These are phyloP conservation scores for Akanthomyces uredinophilus DNA, from an alignment of 2,329 filamentous ascomycete genomes.

Conservation along the genomic window DNA sequence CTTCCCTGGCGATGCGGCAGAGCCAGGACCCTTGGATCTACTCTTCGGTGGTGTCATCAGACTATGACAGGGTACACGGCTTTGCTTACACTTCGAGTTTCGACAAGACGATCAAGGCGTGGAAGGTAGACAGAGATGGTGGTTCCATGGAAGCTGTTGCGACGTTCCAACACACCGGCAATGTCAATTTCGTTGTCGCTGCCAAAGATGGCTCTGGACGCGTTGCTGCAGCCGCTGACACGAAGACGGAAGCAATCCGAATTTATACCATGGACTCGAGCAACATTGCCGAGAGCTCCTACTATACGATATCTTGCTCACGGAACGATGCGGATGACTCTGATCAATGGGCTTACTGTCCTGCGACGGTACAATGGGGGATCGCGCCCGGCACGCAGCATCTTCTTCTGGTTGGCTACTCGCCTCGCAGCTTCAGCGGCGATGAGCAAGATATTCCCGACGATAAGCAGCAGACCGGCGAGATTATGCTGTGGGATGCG, in stretches of 20 bases:
- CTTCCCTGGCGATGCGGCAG: conserved; percentile 50
- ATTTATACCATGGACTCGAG: conserved; percentile 45
- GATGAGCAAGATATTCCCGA: conserved; percentile 56
- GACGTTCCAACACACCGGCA: conserved; percentile 53
- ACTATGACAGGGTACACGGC: conserved; percentile 42
- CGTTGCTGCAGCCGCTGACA: conserved; percentile 57
- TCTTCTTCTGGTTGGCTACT: conserved; percentile 57
- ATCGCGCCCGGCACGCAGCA: conserved; percentile 38
- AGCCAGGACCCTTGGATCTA: conserved; percentile 61
- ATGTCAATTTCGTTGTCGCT: conserved; percentile 58
- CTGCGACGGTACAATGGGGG: conserved; percentile 61
- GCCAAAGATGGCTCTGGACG: conserved; percentile 43
- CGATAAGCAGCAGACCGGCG: conserved; percentile 52
- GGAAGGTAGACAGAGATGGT: conserved; percentile 39
- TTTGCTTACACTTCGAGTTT: conserved; percentile 57
- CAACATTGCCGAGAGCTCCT: conserved; percentile 33
- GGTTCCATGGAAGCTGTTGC: conserved; percentile 35
- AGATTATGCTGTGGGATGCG: conserved; percentile 57
- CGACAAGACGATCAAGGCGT: conserved; percentile 56
- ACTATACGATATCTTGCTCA: conserved; percentile 37
- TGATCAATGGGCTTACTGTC: conserved; percentile 57
- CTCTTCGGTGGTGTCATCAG: conserved; percentile 57
- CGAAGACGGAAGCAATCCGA: conserved; percentile 47
- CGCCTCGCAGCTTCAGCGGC: conserved; percentile 47
- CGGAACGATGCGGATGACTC: conserved; percentile 29